Conservation (phyloP, 441 rosid genomes). For the Croton setiger region DNA sequence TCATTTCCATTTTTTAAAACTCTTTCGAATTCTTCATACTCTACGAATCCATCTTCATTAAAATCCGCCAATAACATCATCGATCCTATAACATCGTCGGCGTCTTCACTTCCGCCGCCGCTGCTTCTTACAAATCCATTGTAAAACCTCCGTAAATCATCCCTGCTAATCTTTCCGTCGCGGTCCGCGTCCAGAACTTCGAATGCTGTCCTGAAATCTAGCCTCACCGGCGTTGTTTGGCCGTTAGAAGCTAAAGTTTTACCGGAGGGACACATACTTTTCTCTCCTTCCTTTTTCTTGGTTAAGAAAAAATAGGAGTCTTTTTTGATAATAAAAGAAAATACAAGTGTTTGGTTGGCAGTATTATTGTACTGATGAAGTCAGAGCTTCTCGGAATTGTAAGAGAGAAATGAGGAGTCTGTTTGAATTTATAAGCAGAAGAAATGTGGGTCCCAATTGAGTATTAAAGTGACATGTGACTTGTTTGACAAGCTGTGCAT, state of each 20-base stretch:
- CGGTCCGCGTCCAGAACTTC: constrained; percentile 73
- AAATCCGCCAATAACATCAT: constrained; percentile 79
- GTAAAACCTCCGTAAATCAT: constrained; percentile 60
- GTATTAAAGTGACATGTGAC: not conserved
- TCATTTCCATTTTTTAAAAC: constrained; percentile 36
- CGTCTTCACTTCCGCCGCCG: constrained; percentile 6
- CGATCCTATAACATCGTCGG: constrained; percentile 45
- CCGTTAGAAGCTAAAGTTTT: constrained; percentile 24
- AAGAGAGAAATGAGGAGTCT: too few species aligned
- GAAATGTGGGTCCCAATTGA: constrained; percentile 9
- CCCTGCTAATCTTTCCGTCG: constrained; percentile 85
- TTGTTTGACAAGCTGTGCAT: constrained; percentile 18
- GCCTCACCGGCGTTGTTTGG: constrained; percentile 8
- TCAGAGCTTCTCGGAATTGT: not conserved
- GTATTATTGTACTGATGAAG: not conserved
- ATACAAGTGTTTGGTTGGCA: too few species aligned
- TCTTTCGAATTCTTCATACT: constrained; percentile 76
- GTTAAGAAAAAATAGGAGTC: too few species aligned
- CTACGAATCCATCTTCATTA: constrained; percentile 76
- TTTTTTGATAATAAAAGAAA: too few species aligned
- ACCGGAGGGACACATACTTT: constrained; percentile 62
- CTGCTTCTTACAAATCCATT: constrained; percentile 20
- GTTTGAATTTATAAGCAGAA: not conserved
- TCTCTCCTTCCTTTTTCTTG: too few species aligned
- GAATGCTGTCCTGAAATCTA: constrained; percentile 58